Conservation (phyloP, 192 early-diverging fungal genomes). For the Spizellomyces sp. region DNA sequence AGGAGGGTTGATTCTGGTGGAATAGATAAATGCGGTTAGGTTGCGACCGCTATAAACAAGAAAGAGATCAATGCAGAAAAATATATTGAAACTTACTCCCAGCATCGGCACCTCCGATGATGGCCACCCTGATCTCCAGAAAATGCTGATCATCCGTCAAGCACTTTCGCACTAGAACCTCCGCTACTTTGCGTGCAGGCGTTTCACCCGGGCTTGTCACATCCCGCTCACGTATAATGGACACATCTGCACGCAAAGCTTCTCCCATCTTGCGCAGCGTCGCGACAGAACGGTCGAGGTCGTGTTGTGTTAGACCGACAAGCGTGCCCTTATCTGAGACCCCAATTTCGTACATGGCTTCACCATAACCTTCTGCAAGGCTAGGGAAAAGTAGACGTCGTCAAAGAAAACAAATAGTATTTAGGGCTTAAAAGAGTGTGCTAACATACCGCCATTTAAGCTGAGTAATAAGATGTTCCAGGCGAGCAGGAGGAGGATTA, state of each 20-base stretch:
- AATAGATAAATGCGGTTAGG: no score
- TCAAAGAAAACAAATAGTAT: neutral
- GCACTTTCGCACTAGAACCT: slow-evolving; percentile 71
- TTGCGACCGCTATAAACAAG: no score
- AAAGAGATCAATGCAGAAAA: neutral
- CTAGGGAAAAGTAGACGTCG: slow-evolving; percentile 18
- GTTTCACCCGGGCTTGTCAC: slow-evolving; percentile 23
- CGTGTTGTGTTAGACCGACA: slow-evolving; percentile 64
- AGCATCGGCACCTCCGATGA: slow-evolving; percentile 79
- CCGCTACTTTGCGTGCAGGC: slow-evolving; percentile 63
- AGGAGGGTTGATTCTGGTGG: slow-evolving; percentile 75
- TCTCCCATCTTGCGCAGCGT: slow-evolving; percentile 69
- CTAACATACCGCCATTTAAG: slow-evolving; percentile 76
- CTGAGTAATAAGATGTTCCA: slow-evolving; percentile 89
- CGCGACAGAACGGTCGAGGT: slow-evolving; percentile 62
- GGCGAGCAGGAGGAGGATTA: slow-evolving; percentile 64
- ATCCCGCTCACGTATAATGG: slow-evolving; percentile 56
- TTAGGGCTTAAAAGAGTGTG: neutral
- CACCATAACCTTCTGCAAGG: slow-evolving; percentile 84
- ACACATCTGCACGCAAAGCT: slow-evolving; percentile 66
- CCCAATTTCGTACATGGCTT: slow-evolving; percentile 87
- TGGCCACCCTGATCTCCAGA: slow-evolving; percentile 79
- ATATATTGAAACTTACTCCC: slow-evolving; percentile 39
- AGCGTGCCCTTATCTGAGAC: slow-evolving; percentile 83
- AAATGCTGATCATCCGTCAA: slow-evolving; percentile 62